phyloP scores from a whole-genome alignment of 371 early-diverging fungal genomes.

The Mucor racemosus region DNA sequence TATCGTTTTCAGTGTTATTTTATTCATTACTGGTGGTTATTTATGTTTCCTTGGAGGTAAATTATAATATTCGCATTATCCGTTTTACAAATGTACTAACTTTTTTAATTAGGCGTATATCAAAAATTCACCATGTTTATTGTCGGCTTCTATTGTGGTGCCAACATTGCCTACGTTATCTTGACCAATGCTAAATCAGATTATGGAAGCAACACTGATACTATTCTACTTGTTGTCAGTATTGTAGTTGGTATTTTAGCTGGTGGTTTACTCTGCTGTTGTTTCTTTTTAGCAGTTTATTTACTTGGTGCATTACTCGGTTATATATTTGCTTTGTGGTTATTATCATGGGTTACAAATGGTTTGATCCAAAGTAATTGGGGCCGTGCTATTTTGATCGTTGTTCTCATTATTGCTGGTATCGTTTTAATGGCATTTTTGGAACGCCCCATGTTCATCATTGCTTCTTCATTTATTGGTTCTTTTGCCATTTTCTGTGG shows the following conservation, averaged over 20 bases:
- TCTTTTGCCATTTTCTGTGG: constrained; percentile 63
- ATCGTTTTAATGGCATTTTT: constrained; percentile 57
- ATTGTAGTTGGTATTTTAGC: constrained; percentile 57
- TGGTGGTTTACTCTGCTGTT: constrained; percentile 58
- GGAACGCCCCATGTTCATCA: constrained; percentile 55
- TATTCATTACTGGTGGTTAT: constrained; percentile 55
- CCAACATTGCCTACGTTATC: constrained; percentile 58
- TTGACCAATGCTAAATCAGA: constrained; percentile 54
- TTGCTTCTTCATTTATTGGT: constrained; percentile 61
- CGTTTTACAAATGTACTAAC: background rate
- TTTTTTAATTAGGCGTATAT: constrained; percentile 48
- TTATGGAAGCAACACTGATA: constrained; percentile 52
- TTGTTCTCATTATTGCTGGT: constrained; percentile 53
- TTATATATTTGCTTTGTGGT: constrained; percentile 59
- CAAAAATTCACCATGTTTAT: constrained; percentile 66
- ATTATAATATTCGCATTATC: background rate
- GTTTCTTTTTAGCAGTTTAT: constrained; percentile 65
- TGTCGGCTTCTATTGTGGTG: constrained; percentile 60
- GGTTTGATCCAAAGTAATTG: constrained; percentile 56
- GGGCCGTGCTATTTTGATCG: constrained; percentile 61
- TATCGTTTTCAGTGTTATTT: constrained; percentile 57
- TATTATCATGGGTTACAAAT: constrained; percentile 56
- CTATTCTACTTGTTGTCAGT: constrained; percentile 58
- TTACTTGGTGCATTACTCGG: constrained; percentile 64
- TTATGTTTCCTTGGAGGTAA: constrained; percentile 53